Conservation (phyloP, 2,329 filamentous ascomycete species). For the Calonectria leucothoes region DNA sequence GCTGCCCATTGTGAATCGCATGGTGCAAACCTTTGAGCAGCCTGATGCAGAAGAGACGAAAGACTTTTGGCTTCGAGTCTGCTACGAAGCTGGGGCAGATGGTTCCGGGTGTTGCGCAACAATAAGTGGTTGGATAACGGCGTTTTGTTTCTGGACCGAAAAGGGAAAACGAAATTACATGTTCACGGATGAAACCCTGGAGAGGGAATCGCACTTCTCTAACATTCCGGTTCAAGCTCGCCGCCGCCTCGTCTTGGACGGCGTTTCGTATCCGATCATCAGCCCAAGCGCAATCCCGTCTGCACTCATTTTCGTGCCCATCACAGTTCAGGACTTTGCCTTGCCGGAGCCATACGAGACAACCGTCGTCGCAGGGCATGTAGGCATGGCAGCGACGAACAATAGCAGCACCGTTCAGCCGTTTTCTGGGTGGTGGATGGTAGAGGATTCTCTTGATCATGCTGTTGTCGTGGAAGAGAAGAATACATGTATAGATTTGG, state of each 20-base stretch:
- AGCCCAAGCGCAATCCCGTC: neutral
- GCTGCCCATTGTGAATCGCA: neutral
- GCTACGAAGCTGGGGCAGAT: neutral
- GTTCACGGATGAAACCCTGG: neutral
- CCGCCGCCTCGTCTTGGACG: neutral
- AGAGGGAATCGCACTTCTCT: neutral
- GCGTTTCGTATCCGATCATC: neutral
- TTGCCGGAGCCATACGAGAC: neutral
- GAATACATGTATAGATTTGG: neutral
- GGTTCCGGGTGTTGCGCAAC: neutral
- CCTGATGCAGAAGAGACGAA: neutral
- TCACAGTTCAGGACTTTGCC: neutral
- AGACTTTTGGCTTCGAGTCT: slow-evolving; percentile 5
- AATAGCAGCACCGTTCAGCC: neutral
- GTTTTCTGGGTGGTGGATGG: neutral
- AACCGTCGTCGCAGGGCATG: neutral
- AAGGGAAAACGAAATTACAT: neutral
- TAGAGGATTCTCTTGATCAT: neutral
- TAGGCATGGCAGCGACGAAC: neutral
- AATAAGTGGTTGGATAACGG: neutral
- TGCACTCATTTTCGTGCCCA: neutral
- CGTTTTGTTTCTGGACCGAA: neutral
- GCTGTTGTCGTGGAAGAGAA: neutral
- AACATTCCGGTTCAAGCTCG: neutral
- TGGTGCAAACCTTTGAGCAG: neutral